Percentiles rank a stretch among this genome's conserved stretches.
Conservation (phyloP, 371 early-diverging fungal genomes). For the Mortierella sp. region DNA sequence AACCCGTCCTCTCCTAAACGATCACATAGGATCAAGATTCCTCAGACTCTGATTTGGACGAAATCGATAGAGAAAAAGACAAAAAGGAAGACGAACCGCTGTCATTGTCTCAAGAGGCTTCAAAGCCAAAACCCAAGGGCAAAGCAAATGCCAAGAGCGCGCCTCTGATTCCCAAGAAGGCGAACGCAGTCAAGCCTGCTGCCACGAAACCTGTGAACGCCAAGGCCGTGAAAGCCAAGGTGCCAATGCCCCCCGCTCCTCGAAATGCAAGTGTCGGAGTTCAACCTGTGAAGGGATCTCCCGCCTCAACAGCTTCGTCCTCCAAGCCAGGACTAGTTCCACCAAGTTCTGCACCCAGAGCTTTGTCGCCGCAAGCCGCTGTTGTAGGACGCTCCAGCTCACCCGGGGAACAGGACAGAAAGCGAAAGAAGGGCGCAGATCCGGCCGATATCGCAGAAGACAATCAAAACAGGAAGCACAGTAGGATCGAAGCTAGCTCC, state of each 20-base stretch:
- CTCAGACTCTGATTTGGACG: constrained; percentile 60
- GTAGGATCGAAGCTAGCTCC: constrained; percentile 4
- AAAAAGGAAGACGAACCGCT: constrained; percentile 37
- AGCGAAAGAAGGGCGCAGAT: constrained; percentile 35
- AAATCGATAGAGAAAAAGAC: constrained; percentile 57
- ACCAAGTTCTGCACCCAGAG: background rate
- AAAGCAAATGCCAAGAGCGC: constrained; percentile 54
- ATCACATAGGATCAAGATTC: constrained; percentile 59
- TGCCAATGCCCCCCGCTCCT: constrained; percentile 57
- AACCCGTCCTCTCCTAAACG: too few relatives aligned
- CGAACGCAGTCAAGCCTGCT: constrained; percentile 45
- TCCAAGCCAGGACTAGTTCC: constrained; percentile 17
- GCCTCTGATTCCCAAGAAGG: constrained; percentile 41
- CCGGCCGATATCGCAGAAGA: constrained; percentile 4
- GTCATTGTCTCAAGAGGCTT: constrained; percentile 42
- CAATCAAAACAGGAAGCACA: constrained; percentile 16
- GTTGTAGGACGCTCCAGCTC: constrained; percentile 17
- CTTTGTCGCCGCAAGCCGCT: constrained; percentile 15
- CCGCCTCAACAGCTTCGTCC: constrained; percentile 14
- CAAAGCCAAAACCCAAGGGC: constrained; percentile 55
- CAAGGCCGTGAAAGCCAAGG: constrained; percentile 64
- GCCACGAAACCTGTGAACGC: constrained; percentile 55
- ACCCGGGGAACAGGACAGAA: constrained; percentile 40
- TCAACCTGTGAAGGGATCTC: constrained; percentile 15
- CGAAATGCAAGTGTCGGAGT: constrained; percentile 58